Evolutionary conservation across 331 rosid genomes (phyloP).

Genomic region (Quercus phellos): DNA sequence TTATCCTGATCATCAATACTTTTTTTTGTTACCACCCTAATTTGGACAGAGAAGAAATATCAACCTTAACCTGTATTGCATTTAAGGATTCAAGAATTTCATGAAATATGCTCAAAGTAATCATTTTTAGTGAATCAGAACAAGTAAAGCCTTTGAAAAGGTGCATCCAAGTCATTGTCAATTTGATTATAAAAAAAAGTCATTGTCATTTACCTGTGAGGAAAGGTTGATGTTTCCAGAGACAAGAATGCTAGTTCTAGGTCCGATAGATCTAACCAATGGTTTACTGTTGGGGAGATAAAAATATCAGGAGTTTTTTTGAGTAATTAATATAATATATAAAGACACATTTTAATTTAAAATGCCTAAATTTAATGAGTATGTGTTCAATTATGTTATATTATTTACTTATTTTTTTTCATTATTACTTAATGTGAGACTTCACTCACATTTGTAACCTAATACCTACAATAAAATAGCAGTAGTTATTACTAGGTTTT

Average conservation of each 20-base stretch:
- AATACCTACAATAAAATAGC: constrained; percentile 16
- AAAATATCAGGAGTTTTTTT: too few species aligned
- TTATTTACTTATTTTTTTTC: too few species aligned
- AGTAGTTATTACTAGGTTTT: background rate
- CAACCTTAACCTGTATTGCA: background rate
- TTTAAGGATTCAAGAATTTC: constrained; percentile 22
- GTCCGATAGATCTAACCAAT: constrained; percentile 15
- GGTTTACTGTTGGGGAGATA: background rate
- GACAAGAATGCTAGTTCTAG: background rate
- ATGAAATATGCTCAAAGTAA: constrained; percentile 4
- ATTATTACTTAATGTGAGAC: too few species aligned
- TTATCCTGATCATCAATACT: constrained; percentile 20
- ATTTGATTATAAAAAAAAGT: background rate
- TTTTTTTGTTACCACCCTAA: background rate
- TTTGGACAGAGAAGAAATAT: constrained; percentile 13
- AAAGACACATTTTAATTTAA: too few species aligned
- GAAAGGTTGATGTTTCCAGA: constrained; percentile 5
- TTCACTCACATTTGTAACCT: too few species aligned
- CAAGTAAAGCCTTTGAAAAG: constrained; percentile 16
- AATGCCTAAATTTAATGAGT: rapidly evolving
- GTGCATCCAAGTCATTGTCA: constrained; percentile 26
- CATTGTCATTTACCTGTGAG: constrained; percentile 18
- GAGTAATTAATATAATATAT: too few species aligned
- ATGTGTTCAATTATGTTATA: too few species aligned
- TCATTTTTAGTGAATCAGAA: constrained; percentile 27